phyloP scores from a whole-genome alignment of 768 basidiomycete species.

The Psilocybe subaeruginosa region DNA sequence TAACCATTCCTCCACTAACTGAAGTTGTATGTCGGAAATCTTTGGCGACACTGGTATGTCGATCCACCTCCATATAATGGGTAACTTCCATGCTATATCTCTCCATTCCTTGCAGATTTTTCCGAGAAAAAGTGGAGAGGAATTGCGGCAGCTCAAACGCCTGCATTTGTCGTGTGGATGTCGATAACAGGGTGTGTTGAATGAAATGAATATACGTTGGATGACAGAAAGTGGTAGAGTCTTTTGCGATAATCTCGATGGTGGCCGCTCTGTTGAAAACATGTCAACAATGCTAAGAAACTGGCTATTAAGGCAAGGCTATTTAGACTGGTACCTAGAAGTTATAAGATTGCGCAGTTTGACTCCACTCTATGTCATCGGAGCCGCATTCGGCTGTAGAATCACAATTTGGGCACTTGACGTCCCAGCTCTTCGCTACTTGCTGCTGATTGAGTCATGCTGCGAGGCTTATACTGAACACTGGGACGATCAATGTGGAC shows the following conservation, averaged over 20 bases:
- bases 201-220: constrained; percentile 1
- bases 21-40: background rate
- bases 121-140: constrained; percentile 5
- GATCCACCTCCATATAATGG: constrained; percentile 5
- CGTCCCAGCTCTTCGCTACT: too few relatives aligned
- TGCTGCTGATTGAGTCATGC: too few relatives aligned
- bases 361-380: too few relatives aligned
- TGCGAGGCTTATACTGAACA: too few relatives aligned
- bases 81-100: constrained; percentile 4
- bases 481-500: too few relatives aligned
- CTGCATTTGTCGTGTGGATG: constrained; percentile 5
- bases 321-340: too few relatives aligned
- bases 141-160: background rate
- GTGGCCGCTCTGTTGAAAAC: too few relatives aligned
- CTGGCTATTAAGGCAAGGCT: too few relatives aligned
- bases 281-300: too few relatives aligned
- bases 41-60: background rate
- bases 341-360: too few relatives aligned
- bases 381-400: too few relatives aligned
- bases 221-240: background rate
- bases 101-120: constrained; percentile 11
- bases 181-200: constrained; percentile 1
- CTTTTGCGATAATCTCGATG: background rate
- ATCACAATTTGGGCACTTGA: too few relatives aligned
- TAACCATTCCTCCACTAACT: constrained; percentile 7